Percentiles rank a stretch among this genome's conserved stretches.
Conservation (phyloP, 352 stramenopile species). For the Sclerospora graminicola region DNA sequence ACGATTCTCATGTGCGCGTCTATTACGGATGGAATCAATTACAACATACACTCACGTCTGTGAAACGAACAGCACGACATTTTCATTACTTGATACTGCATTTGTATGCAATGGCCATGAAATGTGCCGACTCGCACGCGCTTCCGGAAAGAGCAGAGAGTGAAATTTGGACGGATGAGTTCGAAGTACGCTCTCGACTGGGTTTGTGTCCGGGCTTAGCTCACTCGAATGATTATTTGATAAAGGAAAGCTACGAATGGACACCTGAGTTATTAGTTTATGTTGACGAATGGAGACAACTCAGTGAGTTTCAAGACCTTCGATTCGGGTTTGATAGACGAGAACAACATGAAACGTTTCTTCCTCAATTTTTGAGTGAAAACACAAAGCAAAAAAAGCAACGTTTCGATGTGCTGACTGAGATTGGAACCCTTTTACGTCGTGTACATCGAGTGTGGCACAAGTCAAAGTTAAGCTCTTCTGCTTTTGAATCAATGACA, state of each 20-base stretch:
- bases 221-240: constrained; percentile 16
- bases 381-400: constrained; percentile 2
- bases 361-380: constrained; percentile 9
- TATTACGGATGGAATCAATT: constrained; percentile 21
- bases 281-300: constrained; percentile 26
- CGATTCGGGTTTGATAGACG: constrained; percentile 17
- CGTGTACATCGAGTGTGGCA: constrained; percentile 15
- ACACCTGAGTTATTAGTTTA: constrained; percentile 37
- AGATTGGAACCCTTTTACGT: constrained; percentile 20
- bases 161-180: neutral
- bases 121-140: constrained; percentile 10
- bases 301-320: constrained; percentile 1
- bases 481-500: constrained; percentile 14
- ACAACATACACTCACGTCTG: constrained; percentile 12
- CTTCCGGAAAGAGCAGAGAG: constrained; percentile 14
- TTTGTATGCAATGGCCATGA: constrained; percentile 36
- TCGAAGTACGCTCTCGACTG: constrained; percentile 5
- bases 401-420: constrained; percentile 16
- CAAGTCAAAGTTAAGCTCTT: constrained; percentile 13
- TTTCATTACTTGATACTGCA: constrained; percentile 37
- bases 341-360: constrained; percentile 12
- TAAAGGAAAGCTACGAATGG: constrained; percentile 29
- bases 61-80: constrained; percentile 18
- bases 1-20: constrained; percentile 4
- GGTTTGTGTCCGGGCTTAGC: constrained; percentile 1